These are phyloP conservation scores for Ophiostoma novo-ulmi DNA, from an alignment of 2,329 filamentous ascomycete genomes.

Conservation along the genomic window DNA sequence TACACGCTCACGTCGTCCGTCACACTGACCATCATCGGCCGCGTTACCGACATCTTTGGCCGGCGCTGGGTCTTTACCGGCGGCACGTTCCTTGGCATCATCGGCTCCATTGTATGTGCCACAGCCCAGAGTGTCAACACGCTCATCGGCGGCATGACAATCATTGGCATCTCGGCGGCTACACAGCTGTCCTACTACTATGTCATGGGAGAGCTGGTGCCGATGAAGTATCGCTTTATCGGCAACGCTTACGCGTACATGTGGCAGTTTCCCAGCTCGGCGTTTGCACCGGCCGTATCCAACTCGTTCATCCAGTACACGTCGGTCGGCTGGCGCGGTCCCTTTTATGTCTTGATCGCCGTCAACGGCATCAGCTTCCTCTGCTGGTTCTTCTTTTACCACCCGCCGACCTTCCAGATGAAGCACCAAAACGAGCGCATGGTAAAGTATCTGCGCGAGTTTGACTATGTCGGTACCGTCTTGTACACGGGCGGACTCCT, in stretches of 20 bases:
- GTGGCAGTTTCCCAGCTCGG: slow-evolving; percentile 33
- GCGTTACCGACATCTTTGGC: slow-evolving; percentile 32
- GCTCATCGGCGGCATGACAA: slow-evolving; percentile 37
- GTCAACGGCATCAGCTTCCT: slow-evolving; percentile 32
- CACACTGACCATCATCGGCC: slow-evolving; percentile 31
- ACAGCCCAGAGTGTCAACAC: slow-evolving; percentile 36
- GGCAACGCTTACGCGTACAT: slow-evolving; percentile 35
- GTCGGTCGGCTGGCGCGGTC: slow-evolving; percentile 31
- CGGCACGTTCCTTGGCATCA: slow-evolving; percentile 34
- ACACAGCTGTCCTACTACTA: slow-evolving; percentile 38
- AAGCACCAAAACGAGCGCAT: slow-evolving; percentile 31
- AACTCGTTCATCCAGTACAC: slow-evolving; percentile 31
- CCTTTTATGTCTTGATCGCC: slow-evolving; percentile 33
- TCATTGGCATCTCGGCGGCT: slow-evolving; percentile 36
- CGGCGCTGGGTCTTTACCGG: slow-evolving; percentile 32
- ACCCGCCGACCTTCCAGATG: slow-evolving; percentile 34
- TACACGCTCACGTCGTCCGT: slow-evolving; percentile 33
- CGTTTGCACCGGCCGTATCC: slow-evolving; percentile 32
- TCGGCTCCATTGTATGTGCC: slow-evolving; percentile 38
- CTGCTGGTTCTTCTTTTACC: slow-evolving; percentile 35
- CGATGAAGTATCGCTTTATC: slow-evolving; percentile 36
- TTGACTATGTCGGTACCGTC: slow-evolving; percentile 34
- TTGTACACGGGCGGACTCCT: slow-evolving; percentile 33
- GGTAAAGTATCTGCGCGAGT: slow-evolving; percentile 31
- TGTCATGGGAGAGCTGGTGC: slow-evolving; percentile 38